Base-by-base conservation (phyloP, 805 yeast species). In the Sporopachydermia lactativora region DNA sequence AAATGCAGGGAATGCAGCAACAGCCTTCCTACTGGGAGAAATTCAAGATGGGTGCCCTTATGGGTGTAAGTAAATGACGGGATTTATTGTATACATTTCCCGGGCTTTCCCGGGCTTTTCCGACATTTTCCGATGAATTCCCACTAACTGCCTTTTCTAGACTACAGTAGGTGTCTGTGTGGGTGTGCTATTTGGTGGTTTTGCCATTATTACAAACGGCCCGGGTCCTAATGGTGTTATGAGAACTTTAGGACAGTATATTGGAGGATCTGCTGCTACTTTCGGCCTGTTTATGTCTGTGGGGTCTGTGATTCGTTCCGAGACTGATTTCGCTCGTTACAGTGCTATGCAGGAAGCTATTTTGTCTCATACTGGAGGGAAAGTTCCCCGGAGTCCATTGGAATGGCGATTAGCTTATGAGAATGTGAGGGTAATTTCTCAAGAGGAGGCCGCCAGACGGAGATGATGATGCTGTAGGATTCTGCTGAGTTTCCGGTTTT, bases 201-300 rank as follows among this genome's bases (percentile, higher is more conserved):
- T 83, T 54, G 80, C 96, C 43, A 81, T 94, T 50, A 60, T 85
- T 48, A 88, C 86, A 42, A 78, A 81, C 49, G 99, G 99, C 15
- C 92, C 98, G n/a, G 96, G 95, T 11, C 98, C 99, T 39, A 82
- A 84, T 55, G 99, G 99, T 42, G 84, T 84, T 43, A 82, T 92
- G 78, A 79, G 95, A 65, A 89, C 96, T 1, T 66, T 92, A 55
- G 97, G 98, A 42, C 95, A 89, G 64, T 92, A 88, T 62, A 88
- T 92, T 62, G 79, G 81, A 52, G 96, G 96, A 42, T 84, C 96
- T 3, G 96, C 95, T 2, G 96, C 94, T 39, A 89, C 96, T 6
- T 89, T 92, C 61, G 96, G 96, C 35, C 71, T 89, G 51, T 85
- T 89, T 61, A 88, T 89, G 97, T 81, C 94, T 36, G 81, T 89